Evolutionary conservation across 1,139 yeast species (phyloP).

Genomic region (Taphrina pruni): DNA sequence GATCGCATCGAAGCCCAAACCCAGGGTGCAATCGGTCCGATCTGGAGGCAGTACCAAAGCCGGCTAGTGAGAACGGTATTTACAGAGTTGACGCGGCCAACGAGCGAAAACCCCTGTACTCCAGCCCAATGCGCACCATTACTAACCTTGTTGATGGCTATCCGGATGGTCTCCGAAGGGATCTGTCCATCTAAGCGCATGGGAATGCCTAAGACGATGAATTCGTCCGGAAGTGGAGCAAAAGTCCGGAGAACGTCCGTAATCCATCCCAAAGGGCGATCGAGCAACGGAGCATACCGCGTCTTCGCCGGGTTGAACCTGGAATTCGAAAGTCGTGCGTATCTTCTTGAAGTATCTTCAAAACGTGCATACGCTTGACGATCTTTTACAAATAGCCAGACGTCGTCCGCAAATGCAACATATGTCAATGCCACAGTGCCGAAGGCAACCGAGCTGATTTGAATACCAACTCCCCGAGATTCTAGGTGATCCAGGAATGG

Average conservation of each 20-base stretch:
- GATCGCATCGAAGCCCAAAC: background rate
- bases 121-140: constrained; percentile 6
- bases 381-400: background rate
- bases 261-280: background rate
- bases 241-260: background rate
- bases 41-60: constrained; percentile 10
- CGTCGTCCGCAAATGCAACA: too few species aligned
- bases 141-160: background rate
- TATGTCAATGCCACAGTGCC: background rate
- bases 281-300: background rate
- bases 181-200: background rate
- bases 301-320: background rate
- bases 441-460: background rate
- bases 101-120: background rate
- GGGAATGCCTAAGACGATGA: constrained; percentile 8
- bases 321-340: background rate
- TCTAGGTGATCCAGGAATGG: constrained; percentile 8
- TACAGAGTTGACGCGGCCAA: background rate
- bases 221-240: background rate
- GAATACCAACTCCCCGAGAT: background rate
- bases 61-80: background rate
- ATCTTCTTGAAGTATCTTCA: background rate
- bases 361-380: background rate
- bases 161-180: background rate
- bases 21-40: constrained; percentile 12